Percentiles rank a stretch among this genome's conserved stretches.
Conservation (phyloP, 495 filamentous ascomycete species). For the Hypoxylon lienhwacheense region DNA sequence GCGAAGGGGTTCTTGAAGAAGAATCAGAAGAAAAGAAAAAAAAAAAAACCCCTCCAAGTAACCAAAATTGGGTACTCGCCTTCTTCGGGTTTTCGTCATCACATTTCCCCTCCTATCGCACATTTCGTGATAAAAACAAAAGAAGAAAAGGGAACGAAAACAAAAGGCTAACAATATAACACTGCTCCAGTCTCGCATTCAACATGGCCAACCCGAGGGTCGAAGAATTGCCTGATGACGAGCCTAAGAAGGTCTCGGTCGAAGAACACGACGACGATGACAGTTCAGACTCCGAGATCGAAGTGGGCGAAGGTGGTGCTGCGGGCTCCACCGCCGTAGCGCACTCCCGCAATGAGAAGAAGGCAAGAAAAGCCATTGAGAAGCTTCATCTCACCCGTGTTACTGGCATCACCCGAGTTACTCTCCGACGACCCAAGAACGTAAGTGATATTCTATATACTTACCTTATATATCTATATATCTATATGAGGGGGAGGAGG, state of each 20-base stretch:
- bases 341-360: constrained; percentile 99
- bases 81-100: too few relatives aligned
- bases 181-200: constrained; percentile 35
- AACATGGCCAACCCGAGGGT: constrained; percentile 97
- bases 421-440: constrained; percentile 96
- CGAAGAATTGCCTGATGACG: constrained; percentile 94
- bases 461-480: too few relatives aligned
- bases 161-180: constrained; percentile 18
- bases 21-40: too few relatives aligned
- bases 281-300: constrained; percentile 74
- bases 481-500: too few relatives aligned
- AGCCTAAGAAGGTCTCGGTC: constrained; percentile 72
- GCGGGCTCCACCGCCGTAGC: constrained; percentile 84
- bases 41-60: too few relatives aligned
- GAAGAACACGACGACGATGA: constrained; percentile 76
- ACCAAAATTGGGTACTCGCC: too few relatives aligned
- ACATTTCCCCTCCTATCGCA: too few relatives aligned
- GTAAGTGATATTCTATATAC: too few relatives aligned
- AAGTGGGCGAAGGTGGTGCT: constrained; percentile 70
- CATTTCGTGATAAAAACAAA: constrained; percentile 4
- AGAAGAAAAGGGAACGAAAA: too few relatives aligned
- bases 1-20: too few relatives aligned
- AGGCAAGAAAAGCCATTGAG: constrained; percentile 96
- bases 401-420: constrained; percentile 96
- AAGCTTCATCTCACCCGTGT: constrained; percentile 97